Evolutionary conservation across 108 stramenopile species (phyloP), one percentile per base, ranked within the genome.

Genomic region (Asterionellopsis glacialis): DNA sequence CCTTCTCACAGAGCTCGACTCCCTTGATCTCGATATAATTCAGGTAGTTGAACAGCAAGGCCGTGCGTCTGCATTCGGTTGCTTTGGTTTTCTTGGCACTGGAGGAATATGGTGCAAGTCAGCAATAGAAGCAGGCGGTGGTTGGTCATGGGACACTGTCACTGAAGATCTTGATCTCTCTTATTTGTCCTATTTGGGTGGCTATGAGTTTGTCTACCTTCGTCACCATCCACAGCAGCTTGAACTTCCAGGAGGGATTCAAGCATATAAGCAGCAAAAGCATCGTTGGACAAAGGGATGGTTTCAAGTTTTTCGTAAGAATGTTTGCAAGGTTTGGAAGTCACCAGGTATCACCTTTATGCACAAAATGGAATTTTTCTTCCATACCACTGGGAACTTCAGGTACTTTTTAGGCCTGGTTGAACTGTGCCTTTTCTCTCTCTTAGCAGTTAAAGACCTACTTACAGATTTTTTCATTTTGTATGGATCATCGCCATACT

Each of bases 241-340:
- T 11, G 68, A 69, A 40, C 14, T 57, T 45, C 61, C 61, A 10
- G 41, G 24, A 9, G 23, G 22, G 1, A 44, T 69, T 39, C 25
- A 26, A 0, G 68, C 68, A 1, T 52, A 69, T 21, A 1, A 41
- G 1, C 61, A 69, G 39, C 68, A 69, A 50, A 69, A 69, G 53
- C 60, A 63, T 27, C 68, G 68, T 11, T 69, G 68, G 68, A 69
- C 68, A 9, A 69, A 69, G 39, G 68, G 68, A 4, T 63, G 40
- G 10, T 49, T 54, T n/a, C 61, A 69, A 26, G 52, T 62, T 16
- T 12, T 51, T 11, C 61, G 67, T 11, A 53, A 40, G 15, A 21
- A n/a, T 1, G 26, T 57, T 52, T 22, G n/a, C 15, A 21, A 59
- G 9, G 40, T 68, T 42, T 61, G 39, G 19, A 2, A 21, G 15